phyloP scores from a whole-genome alignment of 441 rosid species.

The Erodium texanum region DNA sequence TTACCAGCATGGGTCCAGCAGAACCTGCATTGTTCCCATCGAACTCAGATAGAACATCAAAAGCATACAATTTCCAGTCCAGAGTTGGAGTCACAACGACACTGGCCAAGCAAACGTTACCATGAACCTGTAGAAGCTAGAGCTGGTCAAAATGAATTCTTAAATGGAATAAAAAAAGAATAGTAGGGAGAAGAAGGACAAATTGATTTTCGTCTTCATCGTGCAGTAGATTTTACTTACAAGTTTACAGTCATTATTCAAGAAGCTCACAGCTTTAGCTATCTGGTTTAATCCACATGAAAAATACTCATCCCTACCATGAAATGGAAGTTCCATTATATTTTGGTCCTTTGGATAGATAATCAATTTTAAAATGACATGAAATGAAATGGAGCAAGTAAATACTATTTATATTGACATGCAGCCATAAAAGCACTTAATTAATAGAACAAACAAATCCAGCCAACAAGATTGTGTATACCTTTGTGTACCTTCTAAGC shows the following conservation, averaged over 20 bases:
- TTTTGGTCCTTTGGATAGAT: neutral
- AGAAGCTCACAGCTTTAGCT: constrained; percentile 97
- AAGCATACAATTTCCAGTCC: constrained; percentile 99
- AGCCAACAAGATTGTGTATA: constrained; percentile 22
- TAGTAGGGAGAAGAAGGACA: neutral
- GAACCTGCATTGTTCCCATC: constrained; percentile 77
- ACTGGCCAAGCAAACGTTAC: constrained; percentile 90
- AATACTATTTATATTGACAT: neutral
- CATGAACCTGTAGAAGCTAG: constrained; percentile 69
- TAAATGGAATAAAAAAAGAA: neutral
- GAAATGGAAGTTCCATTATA: constrained; percentile 10
- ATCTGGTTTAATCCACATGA: constrained; percentile 89
- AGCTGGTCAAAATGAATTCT: constrained; percentile 15
- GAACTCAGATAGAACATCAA: constrained; percentile 91
- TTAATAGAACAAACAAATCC: constrained; percentile 5
- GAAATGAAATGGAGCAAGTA: neutral
- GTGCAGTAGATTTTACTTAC: constrained; percentile 36
- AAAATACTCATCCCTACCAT: constrained; percentile 86
- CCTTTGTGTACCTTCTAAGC: constrained; percentile 88
- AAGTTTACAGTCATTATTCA: constrained; percentile 94
- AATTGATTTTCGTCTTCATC: neutral
- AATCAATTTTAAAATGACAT: neutral
- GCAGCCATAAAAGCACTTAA: neutral
- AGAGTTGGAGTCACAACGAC: constrained; percentile 90
- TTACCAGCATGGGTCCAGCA: constrained; percentile 98